Base-by-base conservation (phyloP, 2,329 filamentous ascomycete species). In the Onygena corvina region DNA sequence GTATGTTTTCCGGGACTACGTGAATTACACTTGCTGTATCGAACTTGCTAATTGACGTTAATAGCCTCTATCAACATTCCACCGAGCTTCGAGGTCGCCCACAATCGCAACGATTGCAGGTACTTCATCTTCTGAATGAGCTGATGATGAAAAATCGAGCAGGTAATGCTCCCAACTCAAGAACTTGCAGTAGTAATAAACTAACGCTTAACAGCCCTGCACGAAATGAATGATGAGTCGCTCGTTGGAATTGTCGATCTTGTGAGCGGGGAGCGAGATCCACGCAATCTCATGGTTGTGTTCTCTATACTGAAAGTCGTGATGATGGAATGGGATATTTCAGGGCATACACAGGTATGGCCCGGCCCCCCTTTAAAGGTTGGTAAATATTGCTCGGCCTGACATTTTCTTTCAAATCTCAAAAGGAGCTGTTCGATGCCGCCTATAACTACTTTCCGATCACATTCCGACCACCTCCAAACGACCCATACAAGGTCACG, bases 371-470 rank as follows among this genome's bases (percentile, higher is more conserved):
- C 31, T 23, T 18, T 27, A 21, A 33, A 40, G 12, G 18, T 25
- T 40, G 18, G n/a, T 23, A 23, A 35, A 18, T 35, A 16, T 27
- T n/a, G 9, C 5, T 4, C 18, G 16, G 30, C 16, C 14, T 29
- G 11, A 46, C 38, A 29, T 7, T 25, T 3, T n/a, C 12, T 25
- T 3, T n/a, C 1, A 25, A 29, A 23, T 9, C 2, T 14, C 40
- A 46, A 47, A 52, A 69, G 70, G 59, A 64, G 25, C 68, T 83
- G 38, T 84, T 84, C 59, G 81, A 84, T 55, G 73, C 79, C 2
- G 79, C 81, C 14, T 84, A 83, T 64, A 83, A 82, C 57, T 84
- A 84, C 61, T 84, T 84, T 59, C 80, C 80, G 0, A 83, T 84
- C 56, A 83, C 80, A 0, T 84, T 84, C 64, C 74, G 77, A 57